Evolutionary conservation across 495 filamentous ascomycete species (phyloP).

Genomic region (Aspergillus ellipticus): DNA sequence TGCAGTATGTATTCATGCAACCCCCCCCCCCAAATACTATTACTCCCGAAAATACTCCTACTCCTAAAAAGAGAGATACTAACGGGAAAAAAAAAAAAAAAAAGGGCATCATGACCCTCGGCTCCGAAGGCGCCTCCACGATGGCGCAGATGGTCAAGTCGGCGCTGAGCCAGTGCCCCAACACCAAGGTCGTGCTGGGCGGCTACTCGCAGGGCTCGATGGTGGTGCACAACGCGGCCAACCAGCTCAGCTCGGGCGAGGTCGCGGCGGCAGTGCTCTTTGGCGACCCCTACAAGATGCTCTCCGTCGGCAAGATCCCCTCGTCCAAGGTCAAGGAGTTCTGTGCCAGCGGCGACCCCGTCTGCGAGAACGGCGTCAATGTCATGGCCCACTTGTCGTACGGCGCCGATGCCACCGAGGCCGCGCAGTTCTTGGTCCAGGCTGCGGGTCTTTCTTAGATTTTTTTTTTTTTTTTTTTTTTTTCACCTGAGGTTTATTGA

Average conservation of each 20-base stretch:
- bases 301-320: constrained; percentile 42
- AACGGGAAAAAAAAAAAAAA: constrained; percentile 2
- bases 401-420: constrained; percentile 39
- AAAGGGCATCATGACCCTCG: constrained; percentile 47
- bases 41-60: no score
- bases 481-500: no score
- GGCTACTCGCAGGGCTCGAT: constrained; percentile 59
- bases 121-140: constrained; percentile 34
- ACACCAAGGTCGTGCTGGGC: constrained; percentile 56
- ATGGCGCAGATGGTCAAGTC: constrained; percentile 42
- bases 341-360: constrained; percentile 51
- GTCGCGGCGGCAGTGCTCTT: constrained; percentile 49
- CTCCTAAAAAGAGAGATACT: background rate
- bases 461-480: no score
- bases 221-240: constrained; percentile 49
- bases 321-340: constrained; percentile 46
- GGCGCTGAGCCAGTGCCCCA: constrained; percentile 50
- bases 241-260: constrained; percentile 26
- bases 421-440: constrained; percentile 44
- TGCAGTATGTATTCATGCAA: constrained; percentile 21
- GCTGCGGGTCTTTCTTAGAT: constrained; percentile 27
- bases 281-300: constrained; percentile 52
- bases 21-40: background rate
- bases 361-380: constrained; percentile 50
- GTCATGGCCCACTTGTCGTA: constrained; percentile 54